Evolutionary conservation across 495 filamentous ascomycete species (phyloP).

Genomic region (Cudoniella acicularis): DNA sequence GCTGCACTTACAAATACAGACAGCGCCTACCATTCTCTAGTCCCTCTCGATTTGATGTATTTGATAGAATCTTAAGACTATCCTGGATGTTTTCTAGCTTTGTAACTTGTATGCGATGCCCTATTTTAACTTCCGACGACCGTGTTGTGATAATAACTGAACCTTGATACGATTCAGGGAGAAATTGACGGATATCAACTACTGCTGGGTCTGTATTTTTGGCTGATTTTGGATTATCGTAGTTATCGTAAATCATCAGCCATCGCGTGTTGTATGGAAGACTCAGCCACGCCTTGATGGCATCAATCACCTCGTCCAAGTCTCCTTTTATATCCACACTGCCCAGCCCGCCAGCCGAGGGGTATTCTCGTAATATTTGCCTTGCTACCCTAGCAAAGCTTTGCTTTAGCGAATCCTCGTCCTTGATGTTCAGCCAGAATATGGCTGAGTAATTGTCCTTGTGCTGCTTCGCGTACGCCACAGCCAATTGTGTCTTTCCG

Average conservation of each 20-base stretch:
- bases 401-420: conserved; percentile 32
- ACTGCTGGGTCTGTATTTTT: conserved; percentile 13
- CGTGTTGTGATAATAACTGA: conserved; percentile 40
- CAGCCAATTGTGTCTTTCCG: conserved; percentile 28
- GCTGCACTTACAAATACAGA: not conserved
- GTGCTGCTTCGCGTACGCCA: conserved; percentile 19
- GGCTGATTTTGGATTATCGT: conserved; percentile 30
- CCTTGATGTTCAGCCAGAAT: conserved; percentile 24
- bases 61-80: conserved; percentile 32
- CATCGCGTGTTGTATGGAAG: conserved; percentile 36
- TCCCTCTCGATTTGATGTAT: conserved; percentile 26
- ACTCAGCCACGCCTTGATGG: conserved; percentile 34
- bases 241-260: conserved; percentile 42
- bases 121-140: conserved; percentile 27
- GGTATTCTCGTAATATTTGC: conserved; percentile 26
- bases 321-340: conserved; percentile 8
- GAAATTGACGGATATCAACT: conserved; percentile 32
- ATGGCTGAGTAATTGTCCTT: conserved; percentile 21
- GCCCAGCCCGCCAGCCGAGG: conserved; percentile 16
- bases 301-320: conserved; percentile 22
- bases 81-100: conserved; percentile 30
- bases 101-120: conserved; percentile 25
- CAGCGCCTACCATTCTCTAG: conserved; percentile 15
- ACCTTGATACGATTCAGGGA: conserved; percentile 32
- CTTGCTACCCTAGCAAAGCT: conserved; percentile 27